Percentiles rank a stretch among this genome's conserved stretches.
These are phyloP conservation scores for Mortierella sp. DNA, from an alignment of 371 early-diverging fungal species.

Conservation along the genomic window DNA sequence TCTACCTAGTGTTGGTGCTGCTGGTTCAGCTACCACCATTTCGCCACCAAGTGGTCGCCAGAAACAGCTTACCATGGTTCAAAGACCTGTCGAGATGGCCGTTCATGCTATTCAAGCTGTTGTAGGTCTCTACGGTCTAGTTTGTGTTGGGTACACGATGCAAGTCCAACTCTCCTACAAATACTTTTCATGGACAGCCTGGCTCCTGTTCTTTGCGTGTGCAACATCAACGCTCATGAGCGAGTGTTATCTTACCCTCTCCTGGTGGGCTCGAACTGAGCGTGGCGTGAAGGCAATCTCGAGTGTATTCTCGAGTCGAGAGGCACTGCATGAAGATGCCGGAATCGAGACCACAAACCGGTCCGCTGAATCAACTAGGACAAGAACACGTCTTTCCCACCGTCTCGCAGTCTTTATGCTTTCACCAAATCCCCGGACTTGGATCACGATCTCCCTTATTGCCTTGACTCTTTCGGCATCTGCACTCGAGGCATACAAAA, in stretches of 20 bases:
- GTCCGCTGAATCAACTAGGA: too few species aligned
- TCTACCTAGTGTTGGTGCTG: too few species aligned
- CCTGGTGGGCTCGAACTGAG: conserved; percentile 26
- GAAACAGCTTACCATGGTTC: not conserved
- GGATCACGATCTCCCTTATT: conserved; percentile 9
- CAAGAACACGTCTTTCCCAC: not conserved
- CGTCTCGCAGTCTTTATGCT: conserved; percentile 6
- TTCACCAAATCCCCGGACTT: conserved; percentile 15
- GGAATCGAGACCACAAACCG: not conserved
- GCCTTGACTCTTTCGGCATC: conserved; percentile 9
- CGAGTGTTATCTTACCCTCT: conserved; percentile 12
- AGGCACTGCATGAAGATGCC: not conserved
- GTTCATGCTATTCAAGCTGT: conserved; percentile 19
- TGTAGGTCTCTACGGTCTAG: conserved; percentile 22
- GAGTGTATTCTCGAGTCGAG: not conserved
- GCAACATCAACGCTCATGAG: conserved; percentile 15
- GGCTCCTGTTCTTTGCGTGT: conserved; percentile 21
- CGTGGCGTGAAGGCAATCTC: conserved; percentile 6
- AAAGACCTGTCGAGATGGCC: conserved; percentile 15
- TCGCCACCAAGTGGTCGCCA: too few species aligned
- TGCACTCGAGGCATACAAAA: conserved; percentile 12
- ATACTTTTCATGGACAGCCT: conserved; percentile 11
- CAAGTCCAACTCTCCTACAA: conserved; percentile 11
- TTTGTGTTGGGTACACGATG: conserved; percentile 11
- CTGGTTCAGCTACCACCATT: too few species aligned